Percentiles rank a stretch among this genome's conserved stretches.
Conservation (phyloP, 192 early-diverging fungal genomes). For the Gryganskiella cystojenkinii region DNA sequence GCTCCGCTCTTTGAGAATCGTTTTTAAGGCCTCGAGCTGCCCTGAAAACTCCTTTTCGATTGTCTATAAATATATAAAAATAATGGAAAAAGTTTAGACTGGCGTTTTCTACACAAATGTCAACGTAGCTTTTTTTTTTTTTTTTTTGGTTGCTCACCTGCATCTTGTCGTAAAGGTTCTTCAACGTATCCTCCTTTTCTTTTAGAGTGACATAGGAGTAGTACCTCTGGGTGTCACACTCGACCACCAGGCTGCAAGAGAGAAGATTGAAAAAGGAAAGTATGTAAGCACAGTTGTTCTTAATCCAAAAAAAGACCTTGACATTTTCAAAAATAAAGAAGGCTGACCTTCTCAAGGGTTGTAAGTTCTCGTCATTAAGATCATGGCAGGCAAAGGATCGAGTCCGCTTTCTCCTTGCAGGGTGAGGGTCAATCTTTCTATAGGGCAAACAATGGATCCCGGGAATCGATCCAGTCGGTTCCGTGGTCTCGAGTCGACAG, state of each 20-base stretch:
- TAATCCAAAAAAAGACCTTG: neutral
- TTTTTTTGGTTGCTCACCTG: no score
- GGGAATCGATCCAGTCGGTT: conserved; percentile 23
- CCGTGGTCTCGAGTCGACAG: conserved; percentile 12
- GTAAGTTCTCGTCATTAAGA: conserved; percentile 7
- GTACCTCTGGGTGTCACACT: conserved; percentile 41
- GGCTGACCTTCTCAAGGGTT: conserved; percentile 20
- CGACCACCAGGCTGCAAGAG: conserved; percentile 16
- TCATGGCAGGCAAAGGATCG: conserved; percentile 20
- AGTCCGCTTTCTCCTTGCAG: conserved; percentile 35
- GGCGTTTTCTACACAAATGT: no score
- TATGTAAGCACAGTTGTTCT: neutral
- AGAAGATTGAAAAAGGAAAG: neutral
- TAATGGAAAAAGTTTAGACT: neutral
- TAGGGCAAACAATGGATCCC: conserved; percentile 12
- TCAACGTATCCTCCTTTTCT: conserved; percentile 44
- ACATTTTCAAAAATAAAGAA: neutral
- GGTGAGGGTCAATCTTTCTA: conserved; percentile 23
- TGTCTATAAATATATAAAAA: neutral
- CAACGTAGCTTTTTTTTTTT: no score
- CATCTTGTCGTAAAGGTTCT: conserved; percentile 14
- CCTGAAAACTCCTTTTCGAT: conserved; percentile 35
- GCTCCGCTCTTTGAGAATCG: conserved; percentile 19
- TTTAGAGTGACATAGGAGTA: conserved; percentile 38
- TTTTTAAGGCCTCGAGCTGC: conserved; percentile 20